Evolutionary conservation across 768 basidiomycete genomes (phyloP), one percentile per base, ranked within the genome.

Genomic region (Lentinula sp.): DNA sequence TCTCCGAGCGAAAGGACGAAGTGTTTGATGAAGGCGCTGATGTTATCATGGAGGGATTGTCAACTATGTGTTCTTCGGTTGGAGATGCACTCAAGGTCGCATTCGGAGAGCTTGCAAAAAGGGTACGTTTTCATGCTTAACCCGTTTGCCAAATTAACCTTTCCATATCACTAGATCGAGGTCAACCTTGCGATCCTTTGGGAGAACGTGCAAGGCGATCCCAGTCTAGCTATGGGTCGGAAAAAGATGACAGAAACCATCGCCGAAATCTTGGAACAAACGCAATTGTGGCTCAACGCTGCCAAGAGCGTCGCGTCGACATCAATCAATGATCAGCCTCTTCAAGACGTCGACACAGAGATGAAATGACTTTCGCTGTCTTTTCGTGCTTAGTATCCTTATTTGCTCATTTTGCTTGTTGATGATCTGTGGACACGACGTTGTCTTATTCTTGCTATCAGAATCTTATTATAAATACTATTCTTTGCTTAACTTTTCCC

Each of bases 131-230:
- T 63, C 34, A 60, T 39, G 21, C 46, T 57, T n/a, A 13, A 15
- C 39, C 9, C 34, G 4, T n/a, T 5, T 5, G 8, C 16, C 31
- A 34, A 34, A 37, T 42, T 52, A 13, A 48, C 1, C 5, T 43
- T 53, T 15, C 43, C 8, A 28, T 65, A 18, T 35, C 63, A 31
- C 13, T 55, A 81, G 78, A 69, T 82, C 50, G 81, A 82, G 70
- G 82, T 85, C 63, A 83, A 76, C 65, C 64, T 87, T 60, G 75
- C 84, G 8, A 79, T 85, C 6, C 76, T 87, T 7, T 86, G 85
- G 84, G 84, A 85, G 68, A n/a, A 76, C 21, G 67, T 74, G 2
- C 73, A 73, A 35, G 82, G 84, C 63, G 78, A 78, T 68, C 79
- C 80, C 9, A 68, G 68, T 34, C 82, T 84, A 67, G 68, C 74